Percentiles rank a stretch among this genome's conserved stretches.
These are phyloP conservation scores for Quillaja saponaria DNA, from an alignment of 306 rosid species.

Conservation along the genomic window DNA sequence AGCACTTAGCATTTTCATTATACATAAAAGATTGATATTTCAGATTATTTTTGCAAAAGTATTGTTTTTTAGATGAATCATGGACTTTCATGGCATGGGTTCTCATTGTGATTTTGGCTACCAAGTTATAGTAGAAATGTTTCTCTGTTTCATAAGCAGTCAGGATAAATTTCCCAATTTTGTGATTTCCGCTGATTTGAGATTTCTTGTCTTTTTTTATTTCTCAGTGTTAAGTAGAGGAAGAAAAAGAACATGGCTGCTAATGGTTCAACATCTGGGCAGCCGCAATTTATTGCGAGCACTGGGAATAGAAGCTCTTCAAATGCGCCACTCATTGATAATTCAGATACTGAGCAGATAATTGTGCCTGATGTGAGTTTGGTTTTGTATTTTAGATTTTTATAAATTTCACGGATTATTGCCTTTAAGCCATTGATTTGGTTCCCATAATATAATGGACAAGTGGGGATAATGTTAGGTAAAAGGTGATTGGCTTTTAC, in stretches of 20 bases:
- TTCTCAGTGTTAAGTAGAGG: conserved; percentile 21
- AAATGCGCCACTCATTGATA: conserved; percentile 72
- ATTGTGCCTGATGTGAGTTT: conserved; percentile 92
- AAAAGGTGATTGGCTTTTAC: too few relatives aligned
- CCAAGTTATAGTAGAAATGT: not conserved
- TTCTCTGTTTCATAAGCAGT: not conserved
- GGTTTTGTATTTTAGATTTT: not conserved
- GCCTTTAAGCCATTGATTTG: not conserved
- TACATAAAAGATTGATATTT: too few relatives aligned
- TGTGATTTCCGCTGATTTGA: conserved; percentile 13
- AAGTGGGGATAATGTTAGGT: not conserved
- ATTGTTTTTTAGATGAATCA: too few relatives aligned
- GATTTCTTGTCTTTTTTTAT: conserved; percentile 11
- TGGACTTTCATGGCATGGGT: too few relatives aligned
- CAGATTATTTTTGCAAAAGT: too few relatives aligned
- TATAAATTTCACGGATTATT: not conserved
- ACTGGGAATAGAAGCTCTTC: conserved; percentile 65
- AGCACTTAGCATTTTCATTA: not conserved
- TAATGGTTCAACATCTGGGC: conserved; percentile 50
- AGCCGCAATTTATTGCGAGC: conserved; percentile 82
- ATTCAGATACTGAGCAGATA: conserved; percentile 61
- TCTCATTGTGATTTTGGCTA: too few relatives aligned
- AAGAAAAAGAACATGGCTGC: conserved; percentile 53
- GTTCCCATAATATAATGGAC: not conserved
- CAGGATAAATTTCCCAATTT: conserved; percentile 19